Evolutionary conservation across 169 alveolate species (phyloP).

Genomic region (Plasmodium reichenowi): DNA sequence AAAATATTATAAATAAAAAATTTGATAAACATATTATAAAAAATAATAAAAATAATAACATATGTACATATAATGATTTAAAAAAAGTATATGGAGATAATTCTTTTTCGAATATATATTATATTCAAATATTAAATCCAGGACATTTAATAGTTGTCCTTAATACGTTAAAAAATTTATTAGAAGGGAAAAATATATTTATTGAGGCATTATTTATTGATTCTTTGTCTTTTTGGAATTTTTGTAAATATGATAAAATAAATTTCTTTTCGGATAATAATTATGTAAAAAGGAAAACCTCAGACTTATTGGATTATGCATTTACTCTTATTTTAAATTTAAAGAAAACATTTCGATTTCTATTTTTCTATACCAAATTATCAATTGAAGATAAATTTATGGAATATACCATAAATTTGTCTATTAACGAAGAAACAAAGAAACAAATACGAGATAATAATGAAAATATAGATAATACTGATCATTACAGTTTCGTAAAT

Average conservation of each 20-base stretch:
- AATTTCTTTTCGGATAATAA: constrained; percentile 67
- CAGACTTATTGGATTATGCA: constrained; percentile 64
- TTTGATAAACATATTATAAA: constrained; percentile 27
- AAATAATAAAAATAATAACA: not conserved
- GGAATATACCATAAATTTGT: constrained; percentile 61
- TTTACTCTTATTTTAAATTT: constrained; percentile 72
- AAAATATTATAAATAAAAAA: constrained; percentile 40
- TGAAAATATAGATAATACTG: not conserved
- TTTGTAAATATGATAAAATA: constrained; percentile 70
- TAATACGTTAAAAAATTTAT: constrained; percentile 66
- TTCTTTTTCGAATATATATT: constrained; percentile 55
- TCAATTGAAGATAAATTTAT: constrained; percentile 51
- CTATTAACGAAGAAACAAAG: constrained; percentile 4
- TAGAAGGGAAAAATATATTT: constrained; percentile 25
- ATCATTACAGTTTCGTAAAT: constrained; percentile 1
- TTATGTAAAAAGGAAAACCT: constrained; percentile 65
- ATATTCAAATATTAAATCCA: constrained; percentile 72
- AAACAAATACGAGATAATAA: not conserved
- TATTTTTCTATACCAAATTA: constrained; percentile 61
- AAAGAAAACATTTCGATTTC: constrained; percentile 53
- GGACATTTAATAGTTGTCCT: constrained; percentile 61
- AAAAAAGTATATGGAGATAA: constrained; percentile 29
- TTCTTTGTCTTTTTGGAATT: constrained; percentile 70
- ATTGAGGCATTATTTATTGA: constrained; percentile 65
- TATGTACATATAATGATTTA: constrained; percentile 6